These are phyloP conservation scores for Xylaria sp. DNA, from an alignment of 2,329 filamentous ascomycete species.

Conservation along the genomic window DNA sequence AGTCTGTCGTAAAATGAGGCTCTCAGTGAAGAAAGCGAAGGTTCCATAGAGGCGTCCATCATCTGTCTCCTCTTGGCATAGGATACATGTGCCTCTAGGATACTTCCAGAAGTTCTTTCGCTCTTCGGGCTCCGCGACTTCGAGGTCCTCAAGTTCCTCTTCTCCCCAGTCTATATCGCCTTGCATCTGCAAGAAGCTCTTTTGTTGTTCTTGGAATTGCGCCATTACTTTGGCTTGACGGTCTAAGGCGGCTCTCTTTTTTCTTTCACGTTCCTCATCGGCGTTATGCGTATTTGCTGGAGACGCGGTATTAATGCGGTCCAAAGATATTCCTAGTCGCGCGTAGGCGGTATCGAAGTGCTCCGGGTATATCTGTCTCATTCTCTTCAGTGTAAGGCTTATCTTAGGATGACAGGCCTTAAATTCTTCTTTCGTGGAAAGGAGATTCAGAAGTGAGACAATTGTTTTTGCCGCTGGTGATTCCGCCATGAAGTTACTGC, in stretches of 20 bases:
- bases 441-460: constrained; percentile 65
- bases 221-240: constrained; percentile 95
- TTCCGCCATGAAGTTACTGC: constrained; percentile 65
- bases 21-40: constrained; percentile 88
- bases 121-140: constrained; percentile 63
- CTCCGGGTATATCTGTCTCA: constrained; percentile 80
- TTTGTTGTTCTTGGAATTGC: constrained; percentile 96
- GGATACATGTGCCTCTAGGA: constrained; percentile 88
- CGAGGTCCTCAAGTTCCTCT: constrained; percentile 76
- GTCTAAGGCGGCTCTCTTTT: constrained; percentile 89
- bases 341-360: constrained; percentile 73
- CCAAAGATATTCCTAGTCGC: constrained; percentile 69
- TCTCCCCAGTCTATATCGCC: constrained; percentile 89
- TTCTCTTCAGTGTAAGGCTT: constrained; percentile 77
- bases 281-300: constrained; percentile 70
- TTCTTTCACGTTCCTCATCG: constrained; percentile 77
- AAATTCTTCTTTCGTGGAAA: constrained; percentile 73
- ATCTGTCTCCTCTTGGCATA: constrained; percentile 95
- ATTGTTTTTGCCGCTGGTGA: constrained; percentile 65
- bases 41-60: constrained; percentile 90
- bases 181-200: constrained; percentile 90
- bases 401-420: constrained; percentile 86
- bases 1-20: constrained; percentile 84
- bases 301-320: constrained; percentile 81
- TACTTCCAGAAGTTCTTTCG: constrained; percentile 85